These are phyloP conservation scores for Taiwanofungus camphoratus DNA, from an alignment of 1,284 basidiomycete species.

Conservation along the genomic window DNA sequence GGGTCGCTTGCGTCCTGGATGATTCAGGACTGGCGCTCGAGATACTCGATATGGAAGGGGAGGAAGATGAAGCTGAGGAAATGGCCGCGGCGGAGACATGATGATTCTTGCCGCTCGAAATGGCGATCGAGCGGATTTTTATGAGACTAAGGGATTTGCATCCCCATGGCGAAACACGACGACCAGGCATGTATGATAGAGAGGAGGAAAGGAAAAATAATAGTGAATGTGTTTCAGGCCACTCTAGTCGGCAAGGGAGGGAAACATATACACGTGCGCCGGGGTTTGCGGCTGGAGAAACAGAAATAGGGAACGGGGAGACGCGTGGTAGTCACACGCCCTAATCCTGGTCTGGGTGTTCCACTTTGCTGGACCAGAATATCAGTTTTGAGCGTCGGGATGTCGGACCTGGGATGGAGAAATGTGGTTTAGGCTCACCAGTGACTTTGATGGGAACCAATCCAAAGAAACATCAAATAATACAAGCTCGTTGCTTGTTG, in stretches of 20 bases:
- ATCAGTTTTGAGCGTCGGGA: slow-evolving; percentile 17
- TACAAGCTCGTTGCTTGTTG: slow-evolving; percentile 4
- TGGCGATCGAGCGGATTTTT: slow-evolving; percentile 5
- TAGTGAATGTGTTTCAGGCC: background rate
- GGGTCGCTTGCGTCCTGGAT: slow-evolving; percentile 71
- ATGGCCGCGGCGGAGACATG: slow-evolving; percentile 15
- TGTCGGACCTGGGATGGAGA: slow-evolving; percentile 19
- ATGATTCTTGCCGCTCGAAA: slow-evolving; percentile 6
- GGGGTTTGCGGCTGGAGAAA: slow-evolving; percentile 16
- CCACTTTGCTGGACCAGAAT: slow-evolving; percentile 15
- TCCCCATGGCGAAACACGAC: slow-evolving; percentile 4
- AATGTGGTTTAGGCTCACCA: slow-evolving; percentile 18
- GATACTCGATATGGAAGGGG: slow-evolving; percentile 72
- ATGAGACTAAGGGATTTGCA: background rate
- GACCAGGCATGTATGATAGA: slow-evolving; percentile 6
- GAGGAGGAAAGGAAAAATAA: background rate
- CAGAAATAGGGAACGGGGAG: slow-evolving; percentile 9
- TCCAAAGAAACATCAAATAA: slow-evolving; percentile 9
- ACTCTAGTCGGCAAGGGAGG: slow-evolving; percentile 1
- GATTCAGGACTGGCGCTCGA: slow-evolving; percentile 55
- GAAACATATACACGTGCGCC: slow-evolving; percentile 14
- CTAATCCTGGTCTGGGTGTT: slow-evolving; percentile 5
- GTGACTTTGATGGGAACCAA: slow-evolving; percentile 13
- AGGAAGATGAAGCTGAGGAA: slow-evolving; percentile 42
- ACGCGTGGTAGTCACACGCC: slow-evolving; percentile 22